phyloP scores from a whole-genome alignment of 768 basidiomycete species.

The Russula brevipes region DNA sequence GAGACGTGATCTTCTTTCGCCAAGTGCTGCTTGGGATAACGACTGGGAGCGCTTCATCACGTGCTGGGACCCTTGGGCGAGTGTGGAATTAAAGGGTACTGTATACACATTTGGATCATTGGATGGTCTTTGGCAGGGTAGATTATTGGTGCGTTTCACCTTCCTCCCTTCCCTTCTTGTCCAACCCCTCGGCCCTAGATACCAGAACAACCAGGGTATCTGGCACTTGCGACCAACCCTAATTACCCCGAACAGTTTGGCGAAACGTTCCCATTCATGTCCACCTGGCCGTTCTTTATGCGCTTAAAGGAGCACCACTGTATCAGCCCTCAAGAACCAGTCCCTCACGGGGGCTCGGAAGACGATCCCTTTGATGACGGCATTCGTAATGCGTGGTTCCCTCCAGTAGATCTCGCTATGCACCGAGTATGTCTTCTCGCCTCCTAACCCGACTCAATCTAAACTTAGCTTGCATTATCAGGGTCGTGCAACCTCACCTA shows the following conservation, averaged over 20 bases:
- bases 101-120: constrained; percentile 49
- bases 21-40: constrained; percentile 48
- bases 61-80: constrained; percentile 39
- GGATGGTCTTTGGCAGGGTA: constrained; percentile 57
- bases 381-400: constrained; percentile 42
- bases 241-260: constrained; percentile 30
- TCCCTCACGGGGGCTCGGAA: constrained; percentile 24
- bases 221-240: constrained; percentile 28
- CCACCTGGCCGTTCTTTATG: constrained; percentile 52
- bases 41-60: constrained; percentile 52
- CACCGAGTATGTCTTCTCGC: constrained; percentile 27
- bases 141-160: constrained; percentile 47
- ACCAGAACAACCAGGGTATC: constrained; percentile 33
- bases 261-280: constrained; percentile 33
- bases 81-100: constrained; percentile 31
- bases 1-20: constrained; percentile 27
- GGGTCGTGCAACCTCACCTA: constrained; percentile 12
- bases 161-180: not conserved
- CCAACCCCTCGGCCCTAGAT: constrained; percentile 29
- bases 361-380: constrained; percentile 33
- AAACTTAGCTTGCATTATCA: not conserved
- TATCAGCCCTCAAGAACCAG: constrained; percentile 39
- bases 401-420: constrained; percentile 23
- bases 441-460: not conserved
- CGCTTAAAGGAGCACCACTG: constrained; percentile 52